Evolutionary conservation across 2,329 filamentous ascomycete species (phyloP).

Genomic region (Arthrinium phaeospermum): DNA sequence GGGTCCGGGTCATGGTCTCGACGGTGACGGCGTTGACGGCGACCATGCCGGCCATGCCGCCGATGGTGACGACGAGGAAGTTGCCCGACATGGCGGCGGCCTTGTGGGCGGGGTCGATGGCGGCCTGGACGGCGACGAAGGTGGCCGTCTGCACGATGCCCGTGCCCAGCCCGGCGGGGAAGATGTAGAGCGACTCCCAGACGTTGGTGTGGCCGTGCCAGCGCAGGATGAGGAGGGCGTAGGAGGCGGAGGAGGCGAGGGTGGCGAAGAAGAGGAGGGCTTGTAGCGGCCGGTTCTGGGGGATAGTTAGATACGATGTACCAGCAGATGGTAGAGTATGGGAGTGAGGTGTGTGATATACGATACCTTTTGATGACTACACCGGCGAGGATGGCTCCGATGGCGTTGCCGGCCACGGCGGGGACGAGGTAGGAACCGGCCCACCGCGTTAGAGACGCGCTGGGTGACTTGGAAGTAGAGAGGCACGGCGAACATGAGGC

Average conservation of each 20-base stretch:
- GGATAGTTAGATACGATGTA: no score
- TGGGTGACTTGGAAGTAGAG: conserved; percentile 59
- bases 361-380: conserved; percentile 43
- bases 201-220: conserved; percentile 50
- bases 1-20: conserved; percentile 26
- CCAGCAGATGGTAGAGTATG: no score
- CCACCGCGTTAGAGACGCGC: conserved; percentile 48
- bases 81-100: conserved; percentile 48
- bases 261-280: conserved; percentile 43
- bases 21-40: conserved; percentile 45
- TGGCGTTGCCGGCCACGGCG: conserved; percentile 56
- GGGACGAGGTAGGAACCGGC: conserved; percentile 54
- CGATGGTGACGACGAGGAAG: conserved; percentile 45
- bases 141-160: conserved; percentile 48
- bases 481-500: conserved; percentile 54
- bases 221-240: conserved; percentile 25
- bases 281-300: conserved; percentile 50
- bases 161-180: conserved; percentile 51
- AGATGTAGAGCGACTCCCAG: conserved; percentile 48
- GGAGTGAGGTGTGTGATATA: background rate
- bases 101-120: conserved; percentile 43
- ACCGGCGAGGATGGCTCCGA: conserved; percentile 54
- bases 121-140: conserved; percentile 49
- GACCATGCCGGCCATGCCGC: conserved; percentile 46
- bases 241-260: background rate